Evolutionary conservation across 768 basidiomycete species (phyloP), one percentile per base, ranked within the genome.

Genomic region (Calocybe indica): DNA sequence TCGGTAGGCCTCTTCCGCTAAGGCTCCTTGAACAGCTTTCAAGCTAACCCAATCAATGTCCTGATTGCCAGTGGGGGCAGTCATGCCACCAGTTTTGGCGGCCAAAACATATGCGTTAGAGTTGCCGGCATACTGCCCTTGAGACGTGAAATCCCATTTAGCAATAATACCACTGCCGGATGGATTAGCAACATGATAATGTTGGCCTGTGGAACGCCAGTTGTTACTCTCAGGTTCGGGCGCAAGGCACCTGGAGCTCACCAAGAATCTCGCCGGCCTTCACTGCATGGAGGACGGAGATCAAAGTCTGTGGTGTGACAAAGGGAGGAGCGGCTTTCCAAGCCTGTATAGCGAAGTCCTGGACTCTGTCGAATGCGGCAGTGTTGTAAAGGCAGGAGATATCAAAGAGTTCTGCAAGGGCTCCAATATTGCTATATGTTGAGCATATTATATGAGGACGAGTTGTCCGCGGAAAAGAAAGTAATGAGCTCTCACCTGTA

Each of bases 21-120:
- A 61, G 2, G 62, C 55, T 1, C 82, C 84, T 28, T 68, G 42
- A 4, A 78, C 63, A 22, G 52, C 58, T n/a, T 62, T 67, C 14
- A 87, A 57, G 52, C 71, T 61, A 4, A 84, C 63, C 77, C 79
- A 83, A 50, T 81, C 76, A 22, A 85, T 67, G 54, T 83, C 73
- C 32, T 59, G 45, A 1, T 58, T 39, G 13, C 70, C 64, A 5
- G 63, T 65, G 5, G 76, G 75, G 1, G 77, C 67, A 5, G 70
- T 55, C 6, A 80, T 44, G 46, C 66, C 63, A 0, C 62, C 72
- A 13, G 60, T 58, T 55, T 70, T 76, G 10, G 70, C 68, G 7
- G 62, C 79, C 30, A 78, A 58, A 22, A 76, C 73, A 50, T 68
- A 80, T 3, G 75, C 75, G 35, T 72, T 56, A 0, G 68, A 45